These are phyloP conservation scores for Aureobasidium sp. DNA, from an alignment of 2,329 filamentous ascomycete genomes.

Conservation along the genomic window DNA sequence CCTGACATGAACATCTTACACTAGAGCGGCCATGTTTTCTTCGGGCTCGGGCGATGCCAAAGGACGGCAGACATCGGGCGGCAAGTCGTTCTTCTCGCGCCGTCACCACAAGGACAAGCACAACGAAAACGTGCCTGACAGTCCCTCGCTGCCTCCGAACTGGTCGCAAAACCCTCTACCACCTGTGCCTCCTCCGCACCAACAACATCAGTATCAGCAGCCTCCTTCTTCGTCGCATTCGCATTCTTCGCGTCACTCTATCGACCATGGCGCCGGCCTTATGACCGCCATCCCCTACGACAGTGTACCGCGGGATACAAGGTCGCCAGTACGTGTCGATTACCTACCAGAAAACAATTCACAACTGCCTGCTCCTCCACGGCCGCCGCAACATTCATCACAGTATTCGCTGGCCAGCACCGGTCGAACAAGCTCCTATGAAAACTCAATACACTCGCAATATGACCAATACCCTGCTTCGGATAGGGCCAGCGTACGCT, in stretches of 20 bases:
- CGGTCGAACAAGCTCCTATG: slow-evolving; percentile 13
- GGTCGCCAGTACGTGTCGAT: slow-evolving; percentile 65
- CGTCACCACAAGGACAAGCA: slow-evolving; percentile 61
- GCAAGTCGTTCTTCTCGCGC: slow-evolving; percentile 81
- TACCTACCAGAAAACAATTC: slow-evolving; percentile 63
- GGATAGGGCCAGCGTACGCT: slow-evolving; percentile 60
- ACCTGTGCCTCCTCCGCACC: slow-evolving; percentile 53
- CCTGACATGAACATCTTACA: slow-evolving; percentile 13
- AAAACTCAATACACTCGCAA: slow-evolving; percentile 13
- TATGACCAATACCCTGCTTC: slow-evolving; percentile 41
- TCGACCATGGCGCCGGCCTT: slow-evolving; percentile 62
- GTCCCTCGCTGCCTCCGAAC: slow-evolving; percentile 49
- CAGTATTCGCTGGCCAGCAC: slow-evolving; percentile 8
- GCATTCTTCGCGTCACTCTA: slow-evolving; percentile 58
- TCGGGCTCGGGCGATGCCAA: slow-evolving; percentile 58
- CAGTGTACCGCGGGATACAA: slow-evolving; percentile 55
- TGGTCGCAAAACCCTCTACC: slow-evolving; percentile 50
- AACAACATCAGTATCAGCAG: slow-evolving; percentile 55
- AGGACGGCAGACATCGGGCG: slow-evolving; percentile 72
- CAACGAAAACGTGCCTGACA: slow-evolving; percentile 47
- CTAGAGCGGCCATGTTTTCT: slow-evolving; percentile 28
- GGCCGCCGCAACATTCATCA: slow-evolving; percentile 24
- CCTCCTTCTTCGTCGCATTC: slow-evolving; percentile 41
- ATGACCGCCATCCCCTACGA: slow-evolving; percentile 89
- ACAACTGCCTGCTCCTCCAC: slow-evolving; percentile 28